These are phyloP conservation scores for Cutaneotrichosporon sp. DNA, from an alignment of 1,284 basidiomycete genomes.

Conservation along the genomic window DNA sequence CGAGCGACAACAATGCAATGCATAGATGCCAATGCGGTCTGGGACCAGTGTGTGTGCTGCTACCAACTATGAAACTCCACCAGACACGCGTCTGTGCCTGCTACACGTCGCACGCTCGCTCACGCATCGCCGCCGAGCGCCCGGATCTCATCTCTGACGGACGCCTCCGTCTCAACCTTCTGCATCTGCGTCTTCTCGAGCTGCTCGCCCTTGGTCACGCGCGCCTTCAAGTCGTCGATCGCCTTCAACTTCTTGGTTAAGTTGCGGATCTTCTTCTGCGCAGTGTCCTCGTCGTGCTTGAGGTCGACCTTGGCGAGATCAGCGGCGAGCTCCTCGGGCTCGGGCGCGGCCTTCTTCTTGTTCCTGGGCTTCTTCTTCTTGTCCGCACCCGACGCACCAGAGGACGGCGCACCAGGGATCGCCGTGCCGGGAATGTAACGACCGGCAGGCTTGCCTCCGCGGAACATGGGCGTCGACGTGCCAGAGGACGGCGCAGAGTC, in stretches of 20 bases:
- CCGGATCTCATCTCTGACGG: conserved; percentile 75
- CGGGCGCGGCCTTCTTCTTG: conserved; percentile 55
- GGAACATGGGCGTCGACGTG: conserved; percentile 59
- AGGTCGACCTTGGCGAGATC: conserved; percentile 40
- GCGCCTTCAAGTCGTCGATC: conserved; percentile 91
- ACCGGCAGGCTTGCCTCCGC: conserved; percentile 57
- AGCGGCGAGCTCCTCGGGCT: conserved; percentile 27
- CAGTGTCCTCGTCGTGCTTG: conserved; percentile 65
- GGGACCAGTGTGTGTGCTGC: neutral
- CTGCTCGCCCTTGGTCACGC: conserved; percentile 78
- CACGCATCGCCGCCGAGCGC: conserved; percentile 52
- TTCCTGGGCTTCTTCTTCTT: conserved; percentile 60
- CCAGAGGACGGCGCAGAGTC: conserved; percentile 57
- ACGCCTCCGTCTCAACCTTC: conserved; percentile 87
- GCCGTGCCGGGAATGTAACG: conserved; percentile 70
- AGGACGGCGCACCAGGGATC: conserved; percentile 34
- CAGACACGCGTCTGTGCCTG: no score
- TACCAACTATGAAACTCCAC: neutral
- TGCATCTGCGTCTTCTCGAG: conserved; percentile 90
- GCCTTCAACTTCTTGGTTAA: conserved; percentile 92
- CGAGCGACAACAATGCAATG: conserved; percentile 28
- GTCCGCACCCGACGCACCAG: conserved; percentile 51
- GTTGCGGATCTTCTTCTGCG: conserved; percentile 88
- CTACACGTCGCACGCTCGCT: neutral
- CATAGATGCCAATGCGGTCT: conserved; percentile 20